Percentiles rank a stretch among this genome's conserved stretches.
These are phyloP conservation scores for Wallacemonas sp. DNA, from an alignment of 208 protist genomes.

Conservation along the genomic window DNA sequence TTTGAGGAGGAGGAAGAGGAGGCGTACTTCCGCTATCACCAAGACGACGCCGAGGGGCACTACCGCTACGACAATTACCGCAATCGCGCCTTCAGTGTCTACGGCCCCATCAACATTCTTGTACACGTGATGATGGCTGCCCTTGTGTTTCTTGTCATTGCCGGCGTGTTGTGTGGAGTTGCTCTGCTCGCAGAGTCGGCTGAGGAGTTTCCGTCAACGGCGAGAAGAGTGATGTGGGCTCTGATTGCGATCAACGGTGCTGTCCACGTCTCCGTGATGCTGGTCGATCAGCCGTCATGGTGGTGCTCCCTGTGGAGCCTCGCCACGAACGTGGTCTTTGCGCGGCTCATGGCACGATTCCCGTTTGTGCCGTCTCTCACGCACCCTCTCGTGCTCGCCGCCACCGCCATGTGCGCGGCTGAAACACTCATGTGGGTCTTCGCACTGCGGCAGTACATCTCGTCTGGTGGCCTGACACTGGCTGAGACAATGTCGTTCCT, in stretches of 20 bases:
- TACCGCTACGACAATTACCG: not conserved
- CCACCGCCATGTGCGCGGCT: conserved; percentile 19
- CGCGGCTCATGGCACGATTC: conserved; percentile 39
- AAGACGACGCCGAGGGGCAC: conserved; percentile 21
- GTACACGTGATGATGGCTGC: conserved; percentile 44
- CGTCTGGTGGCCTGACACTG: not conserved
- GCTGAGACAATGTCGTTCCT: conserved; percentile 41
- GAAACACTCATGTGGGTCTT: conserved; percentile 47
- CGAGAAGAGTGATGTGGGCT: conserved; percentile 26
- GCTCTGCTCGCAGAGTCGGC: conserved; percentile 42
- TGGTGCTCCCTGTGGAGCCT: conserved; percentile 52
- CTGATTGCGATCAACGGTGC: conserved; percentile 32
- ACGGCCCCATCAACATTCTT: conserved; percentile 45
- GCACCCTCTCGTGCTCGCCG: conserved; percentile 26
- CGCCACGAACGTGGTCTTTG: conserved; percentile 39
- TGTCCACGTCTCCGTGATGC: conserved; percentile 38
- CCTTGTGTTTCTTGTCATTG: conserved; percentile 22
- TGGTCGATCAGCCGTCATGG: conserved; percentile 49
- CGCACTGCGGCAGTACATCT: not conserved
- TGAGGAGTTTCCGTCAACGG: conserved; percentile 47
- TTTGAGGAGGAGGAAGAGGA: conserved; percentile 1
- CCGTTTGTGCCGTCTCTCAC: conserved; percentile 30
- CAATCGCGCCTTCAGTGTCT: conserved; percentile 25
- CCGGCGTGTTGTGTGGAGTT: conserved; percentile 36
- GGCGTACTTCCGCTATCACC: conserved; percentile 4